These are phyloP conservation scores for Polygonum aviculare DNA, from an alignment of 148 eudicot species.

Conservation along the genomic window DNA sequence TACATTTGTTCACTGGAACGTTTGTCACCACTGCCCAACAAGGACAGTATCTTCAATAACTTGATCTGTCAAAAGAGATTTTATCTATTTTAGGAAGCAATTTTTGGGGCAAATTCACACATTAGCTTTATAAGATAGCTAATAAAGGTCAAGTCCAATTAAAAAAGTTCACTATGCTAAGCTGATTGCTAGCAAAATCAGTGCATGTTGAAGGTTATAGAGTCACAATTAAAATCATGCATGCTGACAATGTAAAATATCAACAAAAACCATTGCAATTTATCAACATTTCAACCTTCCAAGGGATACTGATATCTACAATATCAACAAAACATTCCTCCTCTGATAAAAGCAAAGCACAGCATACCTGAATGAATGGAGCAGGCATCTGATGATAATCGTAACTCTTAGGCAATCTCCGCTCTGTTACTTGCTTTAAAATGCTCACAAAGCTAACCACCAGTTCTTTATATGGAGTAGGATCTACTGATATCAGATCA, in stretches of 20 bases:
- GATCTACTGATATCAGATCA: conserved; percentile 72
- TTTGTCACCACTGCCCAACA: conserved; percentile 93
- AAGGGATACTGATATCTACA: background rate
- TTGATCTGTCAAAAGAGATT: conserved; percentile 55
- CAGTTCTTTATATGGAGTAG: conserved; percentile 70
- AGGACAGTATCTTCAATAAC: conserved; percentile 76
- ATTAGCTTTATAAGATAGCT: background rate
- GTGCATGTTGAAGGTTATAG: background rate
- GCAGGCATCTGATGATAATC: conserved; percentile 99
- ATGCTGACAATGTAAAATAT: no score
- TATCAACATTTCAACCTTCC: background rate
- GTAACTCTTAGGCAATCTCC: conserved; percentile 88
- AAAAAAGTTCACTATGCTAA: background rate
- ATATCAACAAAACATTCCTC: background rate
- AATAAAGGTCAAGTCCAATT: background rate
- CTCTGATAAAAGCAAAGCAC: background rate
- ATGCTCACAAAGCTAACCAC: conserved; percentile 89
- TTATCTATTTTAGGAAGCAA: conserved; percentile 5
- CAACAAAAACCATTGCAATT: background rate
- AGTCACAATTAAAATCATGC: no score
- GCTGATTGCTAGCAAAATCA: background rate
- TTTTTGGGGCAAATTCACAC: background rate
- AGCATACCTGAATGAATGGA: conserved; percentile 85
- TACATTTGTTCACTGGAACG: conserved; percentile 93
- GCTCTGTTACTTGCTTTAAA: conserved; percentile 95